These are phyloP conservation scores for Arthrobotrys megalospora DNA, from an alignment of 2,329 filamentous ascomycete genomes.

Conservation along the genomic window DNA sequence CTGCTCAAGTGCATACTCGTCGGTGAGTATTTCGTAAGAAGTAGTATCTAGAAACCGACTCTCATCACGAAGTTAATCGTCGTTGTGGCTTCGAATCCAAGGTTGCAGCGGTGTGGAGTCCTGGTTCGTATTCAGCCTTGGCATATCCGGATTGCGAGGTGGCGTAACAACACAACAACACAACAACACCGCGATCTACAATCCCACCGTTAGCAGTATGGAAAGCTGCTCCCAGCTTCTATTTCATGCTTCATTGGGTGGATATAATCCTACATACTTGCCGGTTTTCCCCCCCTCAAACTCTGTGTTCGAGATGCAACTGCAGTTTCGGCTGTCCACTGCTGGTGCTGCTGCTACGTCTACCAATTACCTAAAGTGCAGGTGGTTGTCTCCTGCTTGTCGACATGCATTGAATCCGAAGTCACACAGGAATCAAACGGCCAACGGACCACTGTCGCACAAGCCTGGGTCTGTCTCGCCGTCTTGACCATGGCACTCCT, in stretches of 20 bases:
- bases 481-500: conserved; percentile 14
- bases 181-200: neutral
- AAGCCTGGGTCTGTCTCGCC: conserved; percentile 6
- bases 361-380: neutral
- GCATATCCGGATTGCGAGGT: no score
- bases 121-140: neutral
- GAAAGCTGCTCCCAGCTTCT: neutral
- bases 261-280: neutral
- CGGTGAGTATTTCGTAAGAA: no score
- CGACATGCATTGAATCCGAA: neutral
- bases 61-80: no score
- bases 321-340: conserved; percentile 1
- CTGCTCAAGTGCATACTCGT: neutral
- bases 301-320: conserved; percentile 16
- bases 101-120: neutral
- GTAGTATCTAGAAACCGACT: neutral
- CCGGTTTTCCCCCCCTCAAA: neutral
- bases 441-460: conserved; percentile 5
- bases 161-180: neutral
- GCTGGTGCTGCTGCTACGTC: neutral
- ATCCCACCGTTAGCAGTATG: neutral
- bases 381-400: neutral
- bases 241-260: neutral
- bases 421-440: conserved; percentile 22
- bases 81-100: neutral